Evolutionary conservation across 257 asterid genomes (phyloP), one percentile per base, ranked within the genome.

Genomic region (Nicotiana knightiana): DNA sequence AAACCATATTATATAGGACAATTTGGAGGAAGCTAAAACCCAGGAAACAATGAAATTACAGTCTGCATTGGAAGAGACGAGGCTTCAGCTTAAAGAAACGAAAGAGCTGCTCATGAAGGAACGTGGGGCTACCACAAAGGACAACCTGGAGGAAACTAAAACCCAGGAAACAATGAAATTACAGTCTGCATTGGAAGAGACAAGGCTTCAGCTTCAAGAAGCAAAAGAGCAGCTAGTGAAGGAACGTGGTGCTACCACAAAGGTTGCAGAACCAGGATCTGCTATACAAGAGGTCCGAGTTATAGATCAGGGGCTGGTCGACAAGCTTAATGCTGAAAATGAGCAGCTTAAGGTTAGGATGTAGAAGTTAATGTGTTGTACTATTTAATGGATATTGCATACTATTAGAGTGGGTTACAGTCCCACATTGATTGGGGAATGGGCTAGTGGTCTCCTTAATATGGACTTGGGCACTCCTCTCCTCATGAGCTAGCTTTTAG

Each of bases 331-430:
- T 65, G 85, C 91, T 82, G 98, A 94, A 92, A 94, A 93, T 80
- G 94, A 92, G 87, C 88, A 84, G 86, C 93, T 94, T 79, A 93
- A 91, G 96, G 97, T 92, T 81, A 75, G 87, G 43, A 71, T 67
- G 61, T 73, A 54, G 30, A 26, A 6, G 26, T 53, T 21, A 75
- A 48, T 28, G 12, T 28, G 16, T 51, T 26, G 63, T 51, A 7
- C 58, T 73, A 26, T 37, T 46, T 75, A 28, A 51, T 24, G 43
- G 63, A 48, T 75, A 51, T 26, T 75, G 80, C 26, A 15, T 51
- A 43, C 12, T 43, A 11, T 43, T 9, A 9, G 51, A 43, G 51
- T 43, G 3, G 51, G 51, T 43, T 9, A 43, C 12, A 43, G 51
- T 43, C 51, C 51, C 51, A 43, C 51, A 43, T 11, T 43, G 51